Percentiles rank a stretch among this genome's conserved stretches.
phyloP scores from a whole-genome alignment of 1,284 basidiomycete genomes.

The Clitocybe nebularis region DNA sequence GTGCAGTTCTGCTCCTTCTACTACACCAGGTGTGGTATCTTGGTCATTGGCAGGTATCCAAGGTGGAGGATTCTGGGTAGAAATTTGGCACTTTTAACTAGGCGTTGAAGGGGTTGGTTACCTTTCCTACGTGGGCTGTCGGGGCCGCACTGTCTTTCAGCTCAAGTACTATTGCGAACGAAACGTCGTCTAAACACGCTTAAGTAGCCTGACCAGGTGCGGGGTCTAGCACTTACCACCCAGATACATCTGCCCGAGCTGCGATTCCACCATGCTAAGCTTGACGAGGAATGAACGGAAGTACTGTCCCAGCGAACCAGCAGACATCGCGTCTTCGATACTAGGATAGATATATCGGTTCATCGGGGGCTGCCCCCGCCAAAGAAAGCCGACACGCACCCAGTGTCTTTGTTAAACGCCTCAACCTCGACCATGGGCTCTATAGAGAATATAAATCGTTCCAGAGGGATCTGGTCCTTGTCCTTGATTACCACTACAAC shows the following conservation, averaged over 20 bases:
- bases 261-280: constrained; percentile 76
- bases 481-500: constrained; percentile 79
- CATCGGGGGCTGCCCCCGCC: background rate
- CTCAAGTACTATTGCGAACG: constrained; percentile 83
- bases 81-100: background rate
- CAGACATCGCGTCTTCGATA: constrained; percentile 65
- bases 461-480: constrained; percentile 68
- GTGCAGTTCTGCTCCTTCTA: constrained; percentile 59
- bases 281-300: constrained; percentile 86
- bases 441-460: constrained; percentile 79
- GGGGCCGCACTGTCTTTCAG: constrained; percentile 69
- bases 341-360: constrained; percentile 30
- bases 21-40: constrained; percentile 59
- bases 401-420: constrained; percentile 57
- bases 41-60: constrained; percentile 70
- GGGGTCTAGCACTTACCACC: constrained; percentile 37
- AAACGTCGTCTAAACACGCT: constrained; percentile 56
- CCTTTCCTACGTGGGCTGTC: constrained; percentile 36
- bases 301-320: constrained; percentile 65
- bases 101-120: background rate
- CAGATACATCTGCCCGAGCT: constrained; percentile 58
- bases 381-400: constrained; percentile 32
- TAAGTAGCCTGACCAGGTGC: background rate
- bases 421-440: constrained; percentile 70
- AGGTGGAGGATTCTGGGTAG: constrained; percentile 53